A percentile compares a stretch with the other conserved stretches of the same genome.
Conservation (phyloP, 768 basidiomycete species). For the Chlorophyllum brunneum region DNA sequence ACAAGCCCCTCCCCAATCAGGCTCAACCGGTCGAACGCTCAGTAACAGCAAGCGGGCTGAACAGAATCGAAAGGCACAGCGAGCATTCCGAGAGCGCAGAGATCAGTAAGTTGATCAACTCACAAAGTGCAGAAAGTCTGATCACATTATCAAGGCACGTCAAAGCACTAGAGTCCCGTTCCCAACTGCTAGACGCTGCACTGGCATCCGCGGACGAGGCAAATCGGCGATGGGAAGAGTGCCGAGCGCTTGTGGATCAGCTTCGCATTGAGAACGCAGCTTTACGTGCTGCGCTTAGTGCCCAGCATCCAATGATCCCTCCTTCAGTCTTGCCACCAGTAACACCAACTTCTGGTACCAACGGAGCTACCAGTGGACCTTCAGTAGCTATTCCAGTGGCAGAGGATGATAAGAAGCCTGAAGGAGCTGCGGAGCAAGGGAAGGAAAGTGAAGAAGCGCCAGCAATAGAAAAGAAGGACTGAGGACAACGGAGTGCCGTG, state of each 20-base stretch:
- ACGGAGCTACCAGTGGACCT: background rate
- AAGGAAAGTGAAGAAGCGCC: constrained; percentile 22
- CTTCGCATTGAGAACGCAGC: constrained; percentile 81
- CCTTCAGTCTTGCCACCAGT: constrained; percentile 14
- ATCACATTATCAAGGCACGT: constrained; percentile 55
- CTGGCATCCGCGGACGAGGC: constrained; percentile 86
- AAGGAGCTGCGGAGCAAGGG: constrained; percentile 24
- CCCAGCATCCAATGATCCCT: constrained; percentile 38
- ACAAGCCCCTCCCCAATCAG: constrained; percentile 24
- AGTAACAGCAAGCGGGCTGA: constrained; percentile 87
- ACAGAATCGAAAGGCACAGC: constrained; percentile 92
- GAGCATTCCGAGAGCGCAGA: constrained; percentile 85
- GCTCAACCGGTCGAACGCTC: constrained; percentile 46
- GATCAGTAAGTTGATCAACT: constrained; percentile 63
- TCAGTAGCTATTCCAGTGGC: background rate
- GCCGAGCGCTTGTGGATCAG: constrained; percentile 84
- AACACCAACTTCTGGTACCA: constrained; percentile 5
- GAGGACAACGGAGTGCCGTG: background rate
- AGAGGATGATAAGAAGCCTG: constrained; percentile 26
- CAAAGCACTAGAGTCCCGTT: constrained; percentile 82
- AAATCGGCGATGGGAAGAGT: constrained; percentile 87
- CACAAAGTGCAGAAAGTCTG: constrained; percentile 3
- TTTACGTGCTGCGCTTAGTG: constrained; percentile 64
- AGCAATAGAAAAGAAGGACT: constrained; percentile 19
- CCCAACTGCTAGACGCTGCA: constrained; percentile 81